Evolutionary conservation across 495 filamentous ascomycete species (phyloP).

Genomic region (Tuber microsphaerosporum): DNA sequence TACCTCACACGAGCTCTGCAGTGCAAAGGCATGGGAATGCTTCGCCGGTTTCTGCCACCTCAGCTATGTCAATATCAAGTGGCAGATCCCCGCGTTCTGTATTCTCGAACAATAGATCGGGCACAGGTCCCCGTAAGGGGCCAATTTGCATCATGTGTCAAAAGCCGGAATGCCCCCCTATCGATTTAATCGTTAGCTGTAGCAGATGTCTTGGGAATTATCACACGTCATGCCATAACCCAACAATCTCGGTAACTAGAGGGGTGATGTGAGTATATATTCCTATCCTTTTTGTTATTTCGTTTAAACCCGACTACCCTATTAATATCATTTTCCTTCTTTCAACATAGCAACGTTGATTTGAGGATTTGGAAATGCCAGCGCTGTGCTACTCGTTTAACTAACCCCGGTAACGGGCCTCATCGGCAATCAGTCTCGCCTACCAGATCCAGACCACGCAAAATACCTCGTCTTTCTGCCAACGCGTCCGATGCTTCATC

Average conservation of each 20-base stretch:
- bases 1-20: not conserved
- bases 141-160: constrained; percentile 23
- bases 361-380: constrained; percentile 25
- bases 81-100: constrained; percentile 20
- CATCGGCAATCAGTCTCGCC: not conserved
- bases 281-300: constrained; percentile 5
- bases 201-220: constrained; percentile 19
- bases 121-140: not conserved
- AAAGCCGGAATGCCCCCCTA: constrained; percentile 12
- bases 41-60: constrained; percentile 15
- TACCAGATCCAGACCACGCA: not conserved
- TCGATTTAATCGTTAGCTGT: constrained; percentile 24
- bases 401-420: not conserved
- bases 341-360: constrained; percentile 17
- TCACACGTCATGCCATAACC: constrained; percentile 32
- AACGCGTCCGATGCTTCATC: not conserved
- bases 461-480: not conserved
- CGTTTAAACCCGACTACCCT: not conserved
- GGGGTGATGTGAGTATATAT: constrained; percentile 18
- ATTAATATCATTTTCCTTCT: not conserved
- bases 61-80: constrained; percentile 32
- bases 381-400: constrained; percentile 15
- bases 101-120: not conserved
- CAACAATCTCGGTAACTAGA: constrained; percentile 20
- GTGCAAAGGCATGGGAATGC: not conserved